Conservation (phyloP, 805 yeast genomes). For the Hanseniaspora thailandica region DNA sequence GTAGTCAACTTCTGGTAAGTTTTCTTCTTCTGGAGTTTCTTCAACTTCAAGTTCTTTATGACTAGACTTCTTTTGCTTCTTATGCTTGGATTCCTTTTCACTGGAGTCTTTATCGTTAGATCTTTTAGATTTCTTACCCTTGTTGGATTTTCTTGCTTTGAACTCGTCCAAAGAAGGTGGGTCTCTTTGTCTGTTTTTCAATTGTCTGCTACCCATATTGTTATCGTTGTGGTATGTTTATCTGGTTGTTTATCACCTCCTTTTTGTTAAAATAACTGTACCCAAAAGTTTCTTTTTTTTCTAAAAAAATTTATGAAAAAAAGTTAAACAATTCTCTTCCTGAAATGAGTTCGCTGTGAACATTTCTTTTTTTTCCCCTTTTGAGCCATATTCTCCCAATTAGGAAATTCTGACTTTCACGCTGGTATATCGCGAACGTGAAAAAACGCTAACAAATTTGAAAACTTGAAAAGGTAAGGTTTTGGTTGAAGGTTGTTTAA, state of each 20-base stretch:
- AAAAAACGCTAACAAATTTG: not conserved
- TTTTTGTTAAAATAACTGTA: too few relatives aligned
- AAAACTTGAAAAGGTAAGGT: not conserved
- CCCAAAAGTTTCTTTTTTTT: too few relatives aligned
- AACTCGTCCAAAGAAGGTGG: constrained; percentile 87
- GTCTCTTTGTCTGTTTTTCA: constrained; percentile 81
- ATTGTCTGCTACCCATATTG: constrained; percentile 76
- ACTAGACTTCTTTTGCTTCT: constrained; percentile 20
- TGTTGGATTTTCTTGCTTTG: constrained; percentile 38
- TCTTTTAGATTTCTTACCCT: constrained; percentile 30
- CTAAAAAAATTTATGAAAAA: too few relatives aligned
- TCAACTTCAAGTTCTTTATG: constrained; percentile 17
- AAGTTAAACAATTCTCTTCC: too few relatives aligned
- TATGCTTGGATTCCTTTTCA: not conserved
- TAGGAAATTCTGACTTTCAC: too few relatives aligned
- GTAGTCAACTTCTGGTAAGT: constrained; percentile 53
- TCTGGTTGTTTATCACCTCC: too few relatives aligned
- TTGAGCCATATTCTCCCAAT: too few relatives aligned
- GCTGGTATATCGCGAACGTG: too few relatives aligned
- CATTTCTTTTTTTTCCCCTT: too few relatives aligned
- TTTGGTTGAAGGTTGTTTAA: too few relatives aligned
- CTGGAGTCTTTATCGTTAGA: constrained; percentile 14
- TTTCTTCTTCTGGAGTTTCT: constrained; percentile 25
- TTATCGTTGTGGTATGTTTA: not conserved
- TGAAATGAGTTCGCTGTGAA: too few relatives aligned